Evolutionary conservation across 1,284 basidiomycete species (phyloP).

Genomic region (Sporisorium reilianum): DNA sequence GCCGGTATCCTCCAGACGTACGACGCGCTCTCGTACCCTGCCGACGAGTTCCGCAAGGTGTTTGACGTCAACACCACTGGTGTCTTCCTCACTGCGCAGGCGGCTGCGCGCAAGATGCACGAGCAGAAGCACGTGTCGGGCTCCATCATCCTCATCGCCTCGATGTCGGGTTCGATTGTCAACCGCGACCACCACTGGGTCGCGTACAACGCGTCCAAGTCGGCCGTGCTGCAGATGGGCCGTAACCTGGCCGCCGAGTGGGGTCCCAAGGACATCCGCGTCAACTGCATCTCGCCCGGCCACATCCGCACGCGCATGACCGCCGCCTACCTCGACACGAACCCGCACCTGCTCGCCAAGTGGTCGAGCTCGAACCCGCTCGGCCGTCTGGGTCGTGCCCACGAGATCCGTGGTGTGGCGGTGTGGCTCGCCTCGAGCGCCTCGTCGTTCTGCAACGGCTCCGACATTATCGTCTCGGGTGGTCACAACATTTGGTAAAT

Average conservation of each 20-base stretch:
- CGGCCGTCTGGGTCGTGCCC: slow-evolving; percentile 79
- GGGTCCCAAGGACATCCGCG: slow-evolving; percentile 75
- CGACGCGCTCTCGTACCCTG: slow-evolving; percentile 79
- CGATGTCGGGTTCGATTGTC: slow-evolving; percentile 86
- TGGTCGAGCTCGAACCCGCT: slow-evolving; percentile 83
- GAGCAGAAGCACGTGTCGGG: slow-evolving; percentile 77
- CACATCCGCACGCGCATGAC: slow-evolving; percentile 77
- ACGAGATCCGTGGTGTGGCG: slow-evolving; percentile 82
- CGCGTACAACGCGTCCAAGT: slow-evolving; percentile 84
- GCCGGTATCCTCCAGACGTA: slow-evolving; percentile 79
- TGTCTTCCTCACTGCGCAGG: slow-evolving; percentile 82
- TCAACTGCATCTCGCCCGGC: slow-evolving; percentile 67
- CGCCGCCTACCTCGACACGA: slow-evolving; percentile 78
- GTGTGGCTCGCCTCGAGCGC: slow-evolving; percentile 79
- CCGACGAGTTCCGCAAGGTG: slow-evolving; percentile 79
- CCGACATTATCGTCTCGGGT: slow-evolving; percentile 67
- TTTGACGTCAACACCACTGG: slow-evolving; percentile 79
- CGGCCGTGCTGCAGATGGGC: slow-evolving; percentile 83
- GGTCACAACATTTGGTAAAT: slow-evolving; percentile 69
- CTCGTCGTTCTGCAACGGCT: slow-evolving; percentile 68
- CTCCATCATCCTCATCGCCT: slow-evolving; percentile 84
- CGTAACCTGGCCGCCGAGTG: slow-evolving; percentile 87
- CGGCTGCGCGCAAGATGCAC: slow-evolving; percentile 80
- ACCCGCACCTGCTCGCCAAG: slow-evolving; percentile 78
- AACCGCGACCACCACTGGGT: slow-evolving; percentile 80